Conservation (phyloP, 148 eudicot species). For the Silene latifolia region DNA sequence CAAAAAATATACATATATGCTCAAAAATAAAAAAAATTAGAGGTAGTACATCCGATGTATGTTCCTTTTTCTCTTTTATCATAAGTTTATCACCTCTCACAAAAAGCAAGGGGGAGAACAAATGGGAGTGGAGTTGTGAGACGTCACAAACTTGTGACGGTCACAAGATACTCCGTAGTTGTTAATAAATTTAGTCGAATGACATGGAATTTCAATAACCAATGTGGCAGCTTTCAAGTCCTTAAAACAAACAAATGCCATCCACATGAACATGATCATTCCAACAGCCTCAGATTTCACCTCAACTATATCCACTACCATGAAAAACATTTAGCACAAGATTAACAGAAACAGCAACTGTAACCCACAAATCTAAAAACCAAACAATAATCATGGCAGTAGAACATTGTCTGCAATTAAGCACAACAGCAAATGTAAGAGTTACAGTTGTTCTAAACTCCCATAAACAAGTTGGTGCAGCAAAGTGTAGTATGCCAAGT, state of each 20-base stretch:
- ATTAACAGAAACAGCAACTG: not conserved
- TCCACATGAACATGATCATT: conserved; percentile 36
- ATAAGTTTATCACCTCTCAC: no score
- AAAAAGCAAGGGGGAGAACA: no score
- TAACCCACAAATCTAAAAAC: not conserved
- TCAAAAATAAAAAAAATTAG: no score
- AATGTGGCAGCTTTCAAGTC: not conserved
- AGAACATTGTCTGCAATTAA: conserved; percentile 29
- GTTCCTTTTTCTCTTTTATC: no score
- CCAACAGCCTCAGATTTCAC: conserved; percentile 22
- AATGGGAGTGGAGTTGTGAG: no score
- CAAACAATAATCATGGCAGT: conserved; percentile 15
- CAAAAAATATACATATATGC: no score
- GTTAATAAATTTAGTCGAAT: no score
- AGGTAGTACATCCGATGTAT: no score
- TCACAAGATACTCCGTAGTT: no score
- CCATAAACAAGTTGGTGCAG: conserved; percentile 8
- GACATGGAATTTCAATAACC: conserved; percentile 20
- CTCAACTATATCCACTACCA: conserved; percentile 24
- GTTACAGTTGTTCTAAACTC: conserved; percentile 20
- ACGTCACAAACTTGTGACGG: no score
- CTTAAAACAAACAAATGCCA: conserved; percentile 17
- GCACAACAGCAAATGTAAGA: conserved; percentile 31
- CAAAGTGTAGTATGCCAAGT: conserved; percentile 20
- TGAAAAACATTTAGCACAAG: not conserved